phyloP scores from a whole-genome alignment of 352 stramenopile species.

The Phytophthora pseudosyringae region DNA sequence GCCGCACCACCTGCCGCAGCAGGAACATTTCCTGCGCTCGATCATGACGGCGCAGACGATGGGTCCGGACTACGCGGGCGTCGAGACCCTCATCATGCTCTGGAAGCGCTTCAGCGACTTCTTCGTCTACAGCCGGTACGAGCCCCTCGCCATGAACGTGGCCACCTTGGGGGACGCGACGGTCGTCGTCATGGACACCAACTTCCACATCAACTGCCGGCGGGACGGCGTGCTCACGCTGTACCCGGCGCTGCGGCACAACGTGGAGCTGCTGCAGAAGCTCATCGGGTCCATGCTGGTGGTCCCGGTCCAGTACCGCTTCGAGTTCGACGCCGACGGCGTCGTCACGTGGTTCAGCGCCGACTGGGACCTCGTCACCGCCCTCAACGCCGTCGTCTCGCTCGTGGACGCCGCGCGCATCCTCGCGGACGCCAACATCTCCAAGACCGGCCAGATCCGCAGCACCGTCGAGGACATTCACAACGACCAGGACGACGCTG shows the following conservation, averaged over 20 bases:
- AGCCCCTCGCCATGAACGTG: slow-evolving; percentile 41
- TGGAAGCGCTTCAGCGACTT: slow-evolving; percentile 60
- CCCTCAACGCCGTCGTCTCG: slow-evolving; percentile 47
- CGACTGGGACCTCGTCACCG: slow-evolving; percentile 65
- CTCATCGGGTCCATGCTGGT: slow-evolving; percentile 48
- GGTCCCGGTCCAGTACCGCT: slow-evolving; percentile 54
- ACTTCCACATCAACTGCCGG: slow-evolving; percentile 45
- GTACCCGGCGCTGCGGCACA: slow-evolving; percentile 45
- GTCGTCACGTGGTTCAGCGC: slow-evolving; percentile 60
- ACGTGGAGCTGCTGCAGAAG: slow-evolving; percentile 59
- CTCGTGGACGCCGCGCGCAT: slow-evolving; percentile 51
- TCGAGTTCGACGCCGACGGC: slow-evolving; percentile 56
- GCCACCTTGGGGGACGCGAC: slow-evolving; percentile 44
- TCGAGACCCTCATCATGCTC: slow-evolving; percentile 48
- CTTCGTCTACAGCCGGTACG: slow-evolving; percentile 47
- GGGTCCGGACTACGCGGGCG: slow-evolving; percentile 59
- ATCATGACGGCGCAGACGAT: slow-evolving; percentile 51
- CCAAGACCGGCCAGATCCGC: slow-evolving; percentile 63
- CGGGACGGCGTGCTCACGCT: slow-evolving; percentile 51
- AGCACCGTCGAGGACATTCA: slow-evolving; percentile 31
- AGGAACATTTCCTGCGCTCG: slow-evolving; percentile 62
- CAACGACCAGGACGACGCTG: slow-evolving; percentile 5
- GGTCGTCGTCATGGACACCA: slow-evolving; percentile 50
- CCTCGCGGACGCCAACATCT: slow-evolving; percentile 55
- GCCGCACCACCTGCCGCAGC: slow-evolving; percentile 16